A percentile compares a stretch with the other conserved stretches of the same genome.
phyloP scores from a whole-genome alignment of 805 yeast species.

The Candida sanyiensis region DNA sequence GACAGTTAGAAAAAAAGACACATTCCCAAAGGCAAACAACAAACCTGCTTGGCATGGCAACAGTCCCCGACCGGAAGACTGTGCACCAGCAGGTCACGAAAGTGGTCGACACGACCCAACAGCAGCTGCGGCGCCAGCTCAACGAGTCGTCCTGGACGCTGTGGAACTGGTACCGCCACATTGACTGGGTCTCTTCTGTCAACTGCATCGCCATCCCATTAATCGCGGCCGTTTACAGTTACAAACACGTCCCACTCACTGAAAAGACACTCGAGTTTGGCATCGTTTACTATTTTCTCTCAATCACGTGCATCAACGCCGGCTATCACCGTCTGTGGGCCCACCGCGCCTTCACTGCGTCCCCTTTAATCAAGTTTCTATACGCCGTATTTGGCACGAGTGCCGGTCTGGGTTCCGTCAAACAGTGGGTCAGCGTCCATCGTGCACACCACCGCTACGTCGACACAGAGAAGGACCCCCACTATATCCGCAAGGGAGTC shows the following conservation, averaged over 20 bases:
- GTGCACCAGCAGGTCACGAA: conserved; percentile 7
- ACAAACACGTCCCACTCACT: conserved; percentile 38
- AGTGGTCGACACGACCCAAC: conserved; percentile 10
- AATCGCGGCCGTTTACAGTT: conserved; percentile 37
- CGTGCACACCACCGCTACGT: conserved; percentile 87
- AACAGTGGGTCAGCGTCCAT: conserved; percentile 80
- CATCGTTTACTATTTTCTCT: conserved; percentile 46
- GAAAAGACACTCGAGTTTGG: conserved; percentile 49
- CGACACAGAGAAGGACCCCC: conserved; percentile 87
- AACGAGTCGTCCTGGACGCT: conserved; percentile 44
- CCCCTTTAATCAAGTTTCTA: conserved; percentile 37
- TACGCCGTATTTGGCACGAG: conserved; percentile 63
- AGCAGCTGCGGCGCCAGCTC: conserved; percentile 16
- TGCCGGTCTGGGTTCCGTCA: conserved; percentile 69
- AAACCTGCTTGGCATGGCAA: too few relatives aligned
- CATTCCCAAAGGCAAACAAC: too few relatives aligned
- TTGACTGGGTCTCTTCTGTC: conserved; percentile 56
- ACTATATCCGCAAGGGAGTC: conserved; percentile 74
- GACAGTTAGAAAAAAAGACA: too few relatives aligned
- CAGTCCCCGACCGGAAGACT: conserved; percentile 4
- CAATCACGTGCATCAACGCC: conserved; percentile 72
- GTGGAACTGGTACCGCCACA: conserved; percentile 62
- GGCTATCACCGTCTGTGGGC: conserved; percentile 81
- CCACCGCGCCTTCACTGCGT: conserved; percentile 50
- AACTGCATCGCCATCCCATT: conserved; percentile 52